phyloP scores from a whole-genome alignment of 2,329 filamentous ascomycete species.

The Phaeosphaeria sp. region DNA sequence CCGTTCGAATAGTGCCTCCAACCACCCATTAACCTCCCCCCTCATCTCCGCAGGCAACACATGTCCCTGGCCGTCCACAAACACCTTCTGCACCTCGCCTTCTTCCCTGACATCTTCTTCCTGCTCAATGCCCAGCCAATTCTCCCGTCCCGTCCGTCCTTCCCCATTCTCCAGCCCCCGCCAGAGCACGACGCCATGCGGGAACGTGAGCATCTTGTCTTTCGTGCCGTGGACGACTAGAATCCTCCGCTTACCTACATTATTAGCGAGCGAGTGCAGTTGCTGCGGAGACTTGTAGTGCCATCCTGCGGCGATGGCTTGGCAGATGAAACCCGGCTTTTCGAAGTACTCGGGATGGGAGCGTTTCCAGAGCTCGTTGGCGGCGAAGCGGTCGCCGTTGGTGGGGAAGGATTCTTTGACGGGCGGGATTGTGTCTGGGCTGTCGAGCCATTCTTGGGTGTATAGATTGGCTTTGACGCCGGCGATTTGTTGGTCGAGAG shows the following conservation, averaged over 20 bases:
- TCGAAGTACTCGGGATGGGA: slow-evolving; percentile 67
- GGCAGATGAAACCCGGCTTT: slow-evolving; percentile 73
- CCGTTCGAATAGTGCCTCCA: slow-evolving; percentile 66
- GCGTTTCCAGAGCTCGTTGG: slow-evolving; percentile 78
- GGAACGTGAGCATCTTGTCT: slow-evolving; percentile 79
- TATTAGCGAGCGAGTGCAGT: slow-evolving; percentile 69
- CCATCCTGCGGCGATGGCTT: slow-evolving; percentile 79
- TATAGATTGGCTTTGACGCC: slow-evolving; percentile 73
- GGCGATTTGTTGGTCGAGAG: slow-evolving; percentile 69
- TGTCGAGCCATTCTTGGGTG: slow-evolving; percentile 65
- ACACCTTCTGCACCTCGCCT: slow-evolving; percentile 59
- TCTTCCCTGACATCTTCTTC: slow-evolving; percentile 48
- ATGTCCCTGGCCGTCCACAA: slow-evolving; percentile 78
- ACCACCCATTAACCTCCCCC: slow-evolving; percentile 69
- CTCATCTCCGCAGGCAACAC: slow-evolving; percentile 75
- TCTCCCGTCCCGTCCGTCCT: slow-evolving; percentile 41
- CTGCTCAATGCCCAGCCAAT: slow-evolving; percentile 41
- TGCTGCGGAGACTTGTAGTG: slow-evolving; percentile 76
- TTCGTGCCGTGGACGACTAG: slow-evolving; percentile 76
- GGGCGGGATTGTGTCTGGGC: slow-evolving; percentile 62
- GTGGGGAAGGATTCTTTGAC: slow-evolving; percentile 65
- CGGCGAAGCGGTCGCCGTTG: slow-evolving; percentile 83
- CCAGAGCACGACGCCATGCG: slow-evolving; percentile 73
- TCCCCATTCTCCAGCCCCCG: slow-evolving; percentile 67
- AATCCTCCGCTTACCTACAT: slow-evolving; percentile 75